Evolutionary conservation across 1,139 yeast genomes (phyloP), one percentile per base, ranked within the genome.

Genomic region (Nematodospora anomalae): DNA sequence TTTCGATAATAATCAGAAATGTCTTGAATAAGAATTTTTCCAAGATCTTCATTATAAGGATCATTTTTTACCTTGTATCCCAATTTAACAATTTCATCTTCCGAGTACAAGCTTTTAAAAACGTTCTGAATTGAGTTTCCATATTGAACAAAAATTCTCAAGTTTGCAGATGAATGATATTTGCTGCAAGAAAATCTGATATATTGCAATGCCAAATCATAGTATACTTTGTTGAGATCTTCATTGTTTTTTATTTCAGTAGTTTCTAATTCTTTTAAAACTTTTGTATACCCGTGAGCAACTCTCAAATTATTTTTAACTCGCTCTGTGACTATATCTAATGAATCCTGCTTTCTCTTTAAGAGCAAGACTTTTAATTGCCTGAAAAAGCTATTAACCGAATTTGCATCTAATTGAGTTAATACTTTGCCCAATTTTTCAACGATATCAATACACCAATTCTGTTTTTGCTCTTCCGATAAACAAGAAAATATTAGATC

Each of bases 401-500:
- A 18, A 16, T 16, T 10, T 16, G 32, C 32, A 28, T 35, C 37
- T 13, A 35, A 23, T 10, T 23, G 11, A 8, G 10, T 15, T 16
- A 38, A n/a, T 9, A 35, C 28, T 10, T 26, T 9, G 4, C 30
- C 26, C 4, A 41, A 12, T n/a, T 29, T 35, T 5, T 32, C 21
- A 5, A 42, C 27, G 13, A 40, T n/a, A 5, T 25, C 24, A 15
- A 31, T 22, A 7, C 40, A 33, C 44, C 47, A 45, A 3, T n/a
- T 14, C 6, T 27, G 16, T 21, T 38, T 35, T 26, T 44, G 39
- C 12, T 18, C 26, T 22, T 28, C 39, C 4, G 49, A 40, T 16
- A 42, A 22, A 18, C 40, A 38, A 13, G 35, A 43, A 36, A 44
- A 35, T 7, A 37, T 18, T 26, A 33, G 42, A 32, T 40, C 16